phyloP scores from a whole-genome alignment of 495 filamentous ascomycete genomes.

The Achaetomiella virescens region DNA sequence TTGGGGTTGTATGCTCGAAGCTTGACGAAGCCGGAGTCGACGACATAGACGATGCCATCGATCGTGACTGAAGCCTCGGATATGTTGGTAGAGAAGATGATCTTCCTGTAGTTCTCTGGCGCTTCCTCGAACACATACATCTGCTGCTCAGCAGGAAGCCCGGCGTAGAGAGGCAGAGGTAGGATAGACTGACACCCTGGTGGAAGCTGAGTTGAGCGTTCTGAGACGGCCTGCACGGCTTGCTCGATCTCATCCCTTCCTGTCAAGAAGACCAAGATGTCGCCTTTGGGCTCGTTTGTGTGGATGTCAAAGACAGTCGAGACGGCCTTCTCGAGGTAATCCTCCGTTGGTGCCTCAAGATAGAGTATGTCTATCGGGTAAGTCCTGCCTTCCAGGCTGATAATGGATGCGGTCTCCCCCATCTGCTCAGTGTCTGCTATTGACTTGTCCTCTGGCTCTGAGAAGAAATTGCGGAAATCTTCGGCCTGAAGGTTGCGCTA shows the following conservation, averaged over 20 bases:
- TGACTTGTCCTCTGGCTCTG: slow-evolving; percentile 38
- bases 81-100: slow-evolving; percentile 93
- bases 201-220: slow-evolving; percentile 70
- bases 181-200: slow-evolving; percentile 62
- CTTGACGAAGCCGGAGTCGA: slow-evolving; percentile 92
- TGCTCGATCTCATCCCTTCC: slow-evolving; percentile 91
- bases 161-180: slow-evolving; percentile 81
- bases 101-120: slow-evolving; percentile 79
- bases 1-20: slow-evolving; percentile 79
- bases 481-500: slow-evolving; percentile 94
- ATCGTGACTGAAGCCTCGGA: slow-evolving; percentile 95
- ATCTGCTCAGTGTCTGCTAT: slow-evolving; percentile 37
- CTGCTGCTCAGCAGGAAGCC: slow-evolving; percentile 82
- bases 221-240: slow-evolving; percentile 68
- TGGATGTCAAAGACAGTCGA: slow-evolving; percentile 93
- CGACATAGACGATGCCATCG: slow-evolving; percentile 84
- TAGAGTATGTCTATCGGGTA: slow-evolving; percentile 90
- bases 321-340: slow-evolving; percentile 83
- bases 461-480: slow-evolving; percentile 80
- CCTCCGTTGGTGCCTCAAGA: slow-evolving; percentile 69
- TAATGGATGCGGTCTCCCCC: slow-evolving; percentile 57
- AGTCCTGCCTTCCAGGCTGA: slow-evolving; percentile 84
- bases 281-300: slow-evolving; percentile 76
- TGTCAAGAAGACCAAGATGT: slow-evolving; percentile 88
- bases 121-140: slow-evolving; percentile 87